phyloP scores from a whole-genome alignment of 2,329 filamentous ascomycete species.

The Albophoma yamanashiensis region DNA sequence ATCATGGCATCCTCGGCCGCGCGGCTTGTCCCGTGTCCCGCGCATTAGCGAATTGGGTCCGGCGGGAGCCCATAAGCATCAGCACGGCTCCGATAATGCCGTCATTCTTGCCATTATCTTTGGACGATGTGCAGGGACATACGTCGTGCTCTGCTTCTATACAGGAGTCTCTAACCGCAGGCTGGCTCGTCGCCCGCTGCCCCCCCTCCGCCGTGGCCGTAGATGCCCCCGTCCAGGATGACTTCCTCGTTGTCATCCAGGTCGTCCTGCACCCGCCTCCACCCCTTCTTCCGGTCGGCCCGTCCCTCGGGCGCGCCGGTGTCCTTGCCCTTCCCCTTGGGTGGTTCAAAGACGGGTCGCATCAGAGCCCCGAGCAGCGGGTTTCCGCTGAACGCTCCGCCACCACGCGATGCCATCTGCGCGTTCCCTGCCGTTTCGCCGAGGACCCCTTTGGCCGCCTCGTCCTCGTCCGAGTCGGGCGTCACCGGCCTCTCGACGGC shows the following conservation, averaged over 20 bases:
- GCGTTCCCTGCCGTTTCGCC: constrained; percentile 25
- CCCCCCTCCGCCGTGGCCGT: constrained; percentile 22
- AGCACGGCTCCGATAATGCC: neutral
- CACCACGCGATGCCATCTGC: constrained; percentile 9
- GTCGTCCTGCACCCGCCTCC: constrained; percentile 53
- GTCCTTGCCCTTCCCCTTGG: constrained; percentile 36
- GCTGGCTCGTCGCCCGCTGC: constrained; percentile 23
- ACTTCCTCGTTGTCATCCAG: constrained; percentile 46
- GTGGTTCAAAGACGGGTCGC: constrained; percentile 45
- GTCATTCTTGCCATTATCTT: neutral
- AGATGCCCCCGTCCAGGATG: constrained; percentile 46
- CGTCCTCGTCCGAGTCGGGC: constrained; percentile 34
- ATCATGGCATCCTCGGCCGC: neutral
- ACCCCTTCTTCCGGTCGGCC: constrained; percentile 32
- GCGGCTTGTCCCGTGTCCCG: neutral
- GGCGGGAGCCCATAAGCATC: neutral
- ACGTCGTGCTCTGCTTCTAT: neutral
- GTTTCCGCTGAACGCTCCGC: constrained; percentile 57
- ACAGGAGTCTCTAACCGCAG: constrained; percentile 17
- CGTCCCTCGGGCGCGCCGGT: constrained; percentile 25
- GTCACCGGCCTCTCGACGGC: constrained; percentile 47
- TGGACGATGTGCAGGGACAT: neutral
- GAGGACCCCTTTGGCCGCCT: constrained; percentile 18
- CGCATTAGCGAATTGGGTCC: neutral
- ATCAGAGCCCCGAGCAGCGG: constrained; percentile 56